Conservation (phyloP, 257 asterid species). For the Nicotiana obtusifolia region DNA sequence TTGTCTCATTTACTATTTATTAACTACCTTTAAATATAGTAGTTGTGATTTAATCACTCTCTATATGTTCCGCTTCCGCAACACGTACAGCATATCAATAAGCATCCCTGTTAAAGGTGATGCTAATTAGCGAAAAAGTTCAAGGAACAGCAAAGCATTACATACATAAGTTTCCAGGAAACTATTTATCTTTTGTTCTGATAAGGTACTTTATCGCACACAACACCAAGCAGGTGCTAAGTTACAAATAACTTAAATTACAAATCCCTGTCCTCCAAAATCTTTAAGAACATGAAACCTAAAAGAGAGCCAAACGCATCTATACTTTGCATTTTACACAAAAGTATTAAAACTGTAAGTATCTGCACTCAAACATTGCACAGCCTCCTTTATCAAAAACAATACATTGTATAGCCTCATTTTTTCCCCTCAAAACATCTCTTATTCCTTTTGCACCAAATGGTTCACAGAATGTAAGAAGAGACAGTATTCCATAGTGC, state of each 20-base stretch:
- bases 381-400: not conserved
- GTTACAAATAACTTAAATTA: not conserved
- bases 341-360: not conserved
- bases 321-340: not conserved
- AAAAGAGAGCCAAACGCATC: not conserved
- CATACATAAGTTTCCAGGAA: not conserved
- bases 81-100: conserved; percentile 91
- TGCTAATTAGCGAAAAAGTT: conserved; percentile 9
- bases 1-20: too few species aligned
- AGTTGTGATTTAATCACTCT: too few species aligned
- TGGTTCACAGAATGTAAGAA: not conserved
- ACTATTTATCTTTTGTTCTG: not conserved
- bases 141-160: not conserved
- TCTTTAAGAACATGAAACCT: not conserved
- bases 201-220: not conserved
- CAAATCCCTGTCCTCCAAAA: not conserved
- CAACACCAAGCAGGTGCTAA: not conserved
- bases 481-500: not conserved
- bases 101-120: conserved; percentile 65
- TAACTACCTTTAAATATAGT: too few species aligned
- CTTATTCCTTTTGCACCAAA: not conserved
- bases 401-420: not conserved
- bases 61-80: too few species aligned
- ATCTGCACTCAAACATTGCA: not conserved
- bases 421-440: not conserved